These are phyloP conservation scores for Ogataea degrootiae DNA, from an alignment of 805 yeast genomes.

Conservation along the genomic window DNA sequence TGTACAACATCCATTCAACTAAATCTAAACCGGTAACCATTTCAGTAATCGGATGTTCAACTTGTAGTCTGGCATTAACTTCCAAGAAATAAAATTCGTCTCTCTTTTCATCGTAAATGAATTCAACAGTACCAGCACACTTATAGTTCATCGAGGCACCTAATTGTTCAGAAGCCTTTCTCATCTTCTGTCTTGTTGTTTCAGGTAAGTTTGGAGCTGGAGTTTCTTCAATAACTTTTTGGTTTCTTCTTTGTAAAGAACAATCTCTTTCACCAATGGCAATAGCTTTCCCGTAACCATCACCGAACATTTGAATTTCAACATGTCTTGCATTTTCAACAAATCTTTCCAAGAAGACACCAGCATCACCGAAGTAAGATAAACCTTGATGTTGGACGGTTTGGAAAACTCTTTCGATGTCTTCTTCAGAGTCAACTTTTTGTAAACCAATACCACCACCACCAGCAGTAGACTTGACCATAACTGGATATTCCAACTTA, in stretches of 20 bases:
- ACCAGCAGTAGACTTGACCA: slow-evolving; percentile 98
- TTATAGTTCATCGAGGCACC: slow-evolving; percentile 83
- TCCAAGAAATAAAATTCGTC: slow-evolving; percentile 93
- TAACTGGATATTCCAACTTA: slow-evolving; percentile 76
- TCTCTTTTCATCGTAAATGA: slow-evolving; percentile 78
- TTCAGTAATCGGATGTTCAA: slow-evolving; percentile 97
- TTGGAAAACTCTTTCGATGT: slow-evolving; percentile 78
- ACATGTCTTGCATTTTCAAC: slow-evolving; percentile 95
- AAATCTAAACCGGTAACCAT: slow-evolving; percentile 90
- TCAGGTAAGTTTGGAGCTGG: slow-evolving; percentile 95
- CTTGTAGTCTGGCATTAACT: slow-evolving; percentile 95
- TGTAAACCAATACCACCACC: slow-evolving; percentile 99
- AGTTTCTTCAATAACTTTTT: slow-evolving; percentile 93
- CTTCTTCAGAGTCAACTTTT: slow-evolving; percentile 78
- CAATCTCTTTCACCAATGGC: slow-evolving; percentile 98
- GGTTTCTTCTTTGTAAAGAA: slow-evolving; percentile 95
- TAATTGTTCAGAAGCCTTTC: slow-evolving; percentile 78
- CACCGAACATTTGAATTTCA: slow-evolving; percentile 95
- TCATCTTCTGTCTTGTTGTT: slow-evolving; percentile 66
- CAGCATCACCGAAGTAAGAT: slow-evolving; percentile 90
- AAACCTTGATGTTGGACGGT: slow-evolving; percentile 93
- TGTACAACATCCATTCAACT: slow-evolving; percentile 94
- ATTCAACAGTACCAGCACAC: slow-evolving; percentile 97
- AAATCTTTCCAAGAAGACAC: slow-evolving; percentile 91
- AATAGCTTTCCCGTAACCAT: slow-evolving; percentile 87